Evolutionary conservation across 1,284 basidiomycete genomes (phyloP).

Genomic region (Chalciporus piperatoides): DNA sequence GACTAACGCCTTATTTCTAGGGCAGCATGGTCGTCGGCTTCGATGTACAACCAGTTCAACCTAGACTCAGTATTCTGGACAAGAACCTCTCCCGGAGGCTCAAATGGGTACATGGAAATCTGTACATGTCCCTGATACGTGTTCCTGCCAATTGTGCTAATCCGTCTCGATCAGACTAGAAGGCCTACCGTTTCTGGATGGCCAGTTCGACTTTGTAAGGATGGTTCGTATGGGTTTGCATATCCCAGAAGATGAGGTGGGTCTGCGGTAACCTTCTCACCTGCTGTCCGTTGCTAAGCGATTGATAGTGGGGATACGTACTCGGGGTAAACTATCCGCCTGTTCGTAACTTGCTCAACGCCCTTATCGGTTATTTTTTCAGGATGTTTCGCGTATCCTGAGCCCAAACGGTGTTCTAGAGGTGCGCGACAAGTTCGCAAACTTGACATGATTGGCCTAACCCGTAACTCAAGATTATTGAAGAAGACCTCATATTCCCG

Average conservation of each 20-base stretch:
- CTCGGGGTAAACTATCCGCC: constrained; percentile 40
- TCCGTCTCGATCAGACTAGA: constrained; percentile 45
- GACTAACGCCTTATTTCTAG: constrained; percentile 34
- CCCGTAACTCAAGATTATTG: constrained; percentile 49
- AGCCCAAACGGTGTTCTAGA: constrained; percentile 60
- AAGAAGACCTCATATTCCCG: constrained; percentile 71
- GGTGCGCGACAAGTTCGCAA: constrained; percentile 36
- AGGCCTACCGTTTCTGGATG: constrained; percentile 52
- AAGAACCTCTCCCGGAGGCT: constrained; percentile 45
- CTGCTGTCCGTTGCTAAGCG: constrained; percentile 14
- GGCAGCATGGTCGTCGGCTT: constrained; percentile 55
- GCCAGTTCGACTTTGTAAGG: constrained; percentile 61
- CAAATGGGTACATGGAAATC: constrained; percentile 63
- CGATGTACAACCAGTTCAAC: constrained; percentile 55
- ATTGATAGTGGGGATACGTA: constrained; percentile 46
- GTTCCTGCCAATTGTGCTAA: constrained; percentile 7
- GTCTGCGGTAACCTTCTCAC: constrained; percentile 12
- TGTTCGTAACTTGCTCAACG: constrained; percentile 14
- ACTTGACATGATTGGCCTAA: constrained; percentile 6
- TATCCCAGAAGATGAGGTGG: constrained; percentile 68
- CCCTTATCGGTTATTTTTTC: constrained; percentile 9
- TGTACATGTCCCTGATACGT: constrained; percentile 40
- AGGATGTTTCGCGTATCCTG: constrained; percentile 67
- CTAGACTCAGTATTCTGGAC: constrained; percentile 42
- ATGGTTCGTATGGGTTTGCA: constrained; percentile 60